phyloP scores from a whole-genome alignment of 225 moss, liverwort and hornwort species.

The Sphagnum tenellum region DNA sequence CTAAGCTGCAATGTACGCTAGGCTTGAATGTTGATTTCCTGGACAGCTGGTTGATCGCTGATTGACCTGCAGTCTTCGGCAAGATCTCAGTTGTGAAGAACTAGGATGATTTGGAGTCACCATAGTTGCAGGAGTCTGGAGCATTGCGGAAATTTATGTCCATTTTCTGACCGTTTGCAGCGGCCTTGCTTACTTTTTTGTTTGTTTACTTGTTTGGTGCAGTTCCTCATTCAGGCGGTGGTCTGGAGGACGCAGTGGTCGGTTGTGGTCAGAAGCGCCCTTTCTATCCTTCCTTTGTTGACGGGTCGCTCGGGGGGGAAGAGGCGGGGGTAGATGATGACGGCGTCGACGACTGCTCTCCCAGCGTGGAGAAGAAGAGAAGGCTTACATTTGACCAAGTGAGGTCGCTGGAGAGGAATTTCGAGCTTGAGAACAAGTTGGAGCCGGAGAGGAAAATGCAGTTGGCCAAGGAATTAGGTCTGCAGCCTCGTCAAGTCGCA shows the following conservation, averaged over 20 bases:
- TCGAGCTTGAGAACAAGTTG: conserved; percentile 86
- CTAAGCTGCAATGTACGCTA: too few relatives aligned
- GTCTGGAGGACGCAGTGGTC: conserved; percentile 69
- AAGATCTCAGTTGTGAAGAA: too few relatives aligned
- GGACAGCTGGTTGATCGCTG: neutral
- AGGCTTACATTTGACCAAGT: conserved; percentile 85
- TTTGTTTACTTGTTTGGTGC: conserved; percentile 8
- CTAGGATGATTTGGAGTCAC: too few relatives aligned
- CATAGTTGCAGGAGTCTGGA: neutral
- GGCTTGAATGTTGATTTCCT: neutral
- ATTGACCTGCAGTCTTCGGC: neutral
- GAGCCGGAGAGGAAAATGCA: conserved; percentile 96
- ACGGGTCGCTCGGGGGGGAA: conserved; percentile 15
- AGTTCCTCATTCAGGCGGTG: conserved; percentile 46
- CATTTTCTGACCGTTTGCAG: too few relatives aligned
- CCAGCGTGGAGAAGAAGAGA: conserved; percentile 79
- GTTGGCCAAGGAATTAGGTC: conserved; percentile 76
- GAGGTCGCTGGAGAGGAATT: conserved; percentile 79
- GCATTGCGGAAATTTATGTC: too few relatives aligned
- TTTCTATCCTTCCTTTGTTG: conserved; percentile 56
- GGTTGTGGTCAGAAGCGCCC: conserved; percentile 69
- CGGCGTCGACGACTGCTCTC: conserved; percentile 52
- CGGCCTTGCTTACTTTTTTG: conserved; percentile 1
- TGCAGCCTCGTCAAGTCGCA: conserved; percentile 90
- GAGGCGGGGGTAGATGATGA: conserved; percentile 57